Conservation (phyloP, 441 rosid genomes). For the Euphorbia celastroides region DNA sequence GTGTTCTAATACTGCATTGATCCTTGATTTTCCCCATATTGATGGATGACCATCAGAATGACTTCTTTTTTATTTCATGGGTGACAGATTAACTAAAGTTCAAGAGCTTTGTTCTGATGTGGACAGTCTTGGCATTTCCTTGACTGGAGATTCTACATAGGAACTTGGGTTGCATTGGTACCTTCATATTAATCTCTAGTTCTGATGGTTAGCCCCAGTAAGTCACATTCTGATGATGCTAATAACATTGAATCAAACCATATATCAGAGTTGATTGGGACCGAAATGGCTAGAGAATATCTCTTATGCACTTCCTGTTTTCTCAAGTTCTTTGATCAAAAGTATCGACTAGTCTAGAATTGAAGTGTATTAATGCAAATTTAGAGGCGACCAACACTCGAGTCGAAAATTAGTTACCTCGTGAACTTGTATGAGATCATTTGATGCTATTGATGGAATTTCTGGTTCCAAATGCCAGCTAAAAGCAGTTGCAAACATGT, state of each 20-base stretch:
- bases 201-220: neutral
- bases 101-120: constrained; percentile 33
- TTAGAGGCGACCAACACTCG: neutral
- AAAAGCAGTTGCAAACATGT: too few relatives aligned
- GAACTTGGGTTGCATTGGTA: constrained; percentile 9
- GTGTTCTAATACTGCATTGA: neutral
- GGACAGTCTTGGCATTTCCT: constrained; percentile 6
- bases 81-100: constrained; percentile 42
- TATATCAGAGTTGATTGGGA: neutral
- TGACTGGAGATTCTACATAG: constrained; percentile 14
- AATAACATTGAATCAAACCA: neutral
- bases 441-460: too few relatives aligned
- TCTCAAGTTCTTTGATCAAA: neutral
- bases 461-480: too few relatives aligned
- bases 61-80: constrained; percentile 4
- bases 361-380: neutral
- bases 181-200: neutral
- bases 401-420: neutral
- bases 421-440: neutral
- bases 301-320: neutral
- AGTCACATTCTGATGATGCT: neutral
- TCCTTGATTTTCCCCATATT: neutral
- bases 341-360: neutral
- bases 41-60: neutral
- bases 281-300: neutral